Conservation (phyloP, 176 grass and related monocot genomes). For the Stipa capillata region DNA sequence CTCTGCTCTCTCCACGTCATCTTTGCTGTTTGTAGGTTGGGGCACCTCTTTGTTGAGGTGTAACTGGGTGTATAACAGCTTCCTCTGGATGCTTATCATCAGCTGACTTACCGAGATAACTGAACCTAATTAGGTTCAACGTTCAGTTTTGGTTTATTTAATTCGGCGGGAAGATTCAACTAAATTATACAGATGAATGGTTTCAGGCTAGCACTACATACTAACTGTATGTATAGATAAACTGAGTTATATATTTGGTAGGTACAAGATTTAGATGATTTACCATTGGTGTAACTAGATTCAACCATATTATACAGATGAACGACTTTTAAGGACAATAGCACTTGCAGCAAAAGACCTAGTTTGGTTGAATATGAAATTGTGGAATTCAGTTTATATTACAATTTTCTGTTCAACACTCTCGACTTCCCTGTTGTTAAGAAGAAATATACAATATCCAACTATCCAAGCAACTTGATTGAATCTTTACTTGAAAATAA, state of each 20-base stretch:
- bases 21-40: no score
- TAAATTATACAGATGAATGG: no score
- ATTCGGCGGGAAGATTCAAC: no score
- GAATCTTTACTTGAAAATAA: constrained; percentile 1
- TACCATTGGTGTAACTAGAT: background rate
- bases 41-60: no score
- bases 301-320: background rate
- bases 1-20: no score
- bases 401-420: background rate
- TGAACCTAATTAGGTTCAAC: no score
- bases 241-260: background rate
- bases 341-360: background rate
- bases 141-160: no score
- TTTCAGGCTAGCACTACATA: background rate
- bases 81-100: no score
- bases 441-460: background rate
- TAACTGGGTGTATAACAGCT: no score
- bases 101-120: no score
- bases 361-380: background rate
- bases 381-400: background rate
- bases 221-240: background rate
- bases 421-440: background rate
- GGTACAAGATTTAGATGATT: background rate
- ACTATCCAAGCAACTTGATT: background rate
- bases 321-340: background rate